phyloP scores from a whole-genome alignment of 345 rosid genomes.

The Camelina hispida region DNA sequence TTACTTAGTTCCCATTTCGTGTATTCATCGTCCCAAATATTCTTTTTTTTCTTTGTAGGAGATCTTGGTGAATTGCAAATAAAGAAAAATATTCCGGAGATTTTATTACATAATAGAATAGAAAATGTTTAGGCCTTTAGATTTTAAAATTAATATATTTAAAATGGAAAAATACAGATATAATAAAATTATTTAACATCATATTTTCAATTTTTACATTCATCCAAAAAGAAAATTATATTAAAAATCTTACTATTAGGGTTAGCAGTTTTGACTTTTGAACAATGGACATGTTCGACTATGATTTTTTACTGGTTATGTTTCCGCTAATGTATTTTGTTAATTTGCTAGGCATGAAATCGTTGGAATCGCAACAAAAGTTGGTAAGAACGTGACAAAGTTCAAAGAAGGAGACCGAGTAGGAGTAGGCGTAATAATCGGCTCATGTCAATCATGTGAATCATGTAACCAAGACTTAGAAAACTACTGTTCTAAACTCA shows the following conservation, averaged over 20 bases:
- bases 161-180: background rate
- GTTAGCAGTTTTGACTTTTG: no score
- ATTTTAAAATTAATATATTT: background rate
- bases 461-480: constrained; percentile 55
- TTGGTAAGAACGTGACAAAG: constrained; percentile 57
- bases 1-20: background rate
- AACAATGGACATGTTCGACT: background rate
- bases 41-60: constrained; percentile 9
- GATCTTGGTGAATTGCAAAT: background rate
- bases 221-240: background rate
- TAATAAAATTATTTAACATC: background rate
- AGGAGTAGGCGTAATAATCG: constrained; percentile 62
- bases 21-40: background rate
- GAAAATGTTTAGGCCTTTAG: background rate
- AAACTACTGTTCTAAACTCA: constrained; percentile 56
- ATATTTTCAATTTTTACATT: background rate
- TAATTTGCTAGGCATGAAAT: constrained; percentile 58
- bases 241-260: no score
- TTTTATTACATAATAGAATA: constrained; percentile 2
- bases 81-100: background rate
- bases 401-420: constrained; percentile 65
- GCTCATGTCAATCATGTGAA: constrained; percentile 57
- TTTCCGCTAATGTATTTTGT: background rate
- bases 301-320: background rate
- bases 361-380: constrained; percentile 62